phyloP scores from a whole-genome alignment of 208 protist genomes.

The Acanthamoeba castellanii region DNA sequence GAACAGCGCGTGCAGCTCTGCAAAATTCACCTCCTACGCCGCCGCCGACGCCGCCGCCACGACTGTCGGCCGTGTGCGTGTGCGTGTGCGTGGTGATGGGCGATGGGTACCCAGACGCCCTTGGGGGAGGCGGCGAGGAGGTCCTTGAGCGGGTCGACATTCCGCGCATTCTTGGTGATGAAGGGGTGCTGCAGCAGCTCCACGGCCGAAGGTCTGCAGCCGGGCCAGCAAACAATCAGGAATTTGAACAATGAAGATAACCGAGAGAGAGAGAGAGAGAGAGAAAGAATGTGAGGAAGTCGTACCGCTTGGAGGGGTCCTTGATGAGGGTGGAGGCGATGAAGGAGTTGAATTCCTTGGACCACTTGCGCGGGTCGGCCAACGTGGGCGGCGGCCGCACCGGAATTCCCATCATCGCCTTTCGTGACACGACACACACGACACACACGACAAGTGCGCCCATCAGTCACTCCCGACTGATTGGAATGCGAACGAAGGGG shows the following conservation, averaged over 20 bases:
- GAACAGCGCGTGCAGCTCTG: neutral
- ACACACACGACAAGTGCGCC: too few species aligned
- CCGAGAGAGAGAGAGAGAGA: neutral
- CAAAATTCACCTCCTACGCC: neutral
- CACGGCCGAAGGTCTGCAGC: neutral
- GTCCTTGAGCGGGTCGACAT: conserved; percentile 20
- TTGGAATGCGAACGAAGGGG: neutral
- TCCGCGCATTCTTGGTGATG: neutral
- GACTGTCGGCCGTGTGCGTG: neutral
- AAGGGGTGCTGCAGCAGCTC: conserved; percentile 52
- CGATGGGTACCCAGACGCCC: conserved; percentile 1
- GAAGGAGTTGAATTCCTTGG: conserved; percentile 68
- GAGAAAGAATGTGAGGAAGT: neutral
- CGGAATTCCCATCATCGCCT: conserved; percentile 59
- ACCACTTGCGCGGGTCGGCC: conserved; percentile 41
- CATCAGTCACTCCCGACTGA: too few species aligned
- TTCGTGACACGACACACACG: too few species aligned
- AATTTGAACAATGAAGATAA: neutral
- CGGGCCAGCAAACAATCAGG: neutral
- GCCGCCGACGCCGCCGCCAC: neutral
- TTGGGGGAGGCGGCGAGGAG: neutral
- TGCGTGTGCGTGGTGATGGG: neutral
- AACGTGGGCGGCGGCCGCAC: conserved; percentile 56
- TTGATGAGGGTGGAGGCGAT: conserved; percentile 57
- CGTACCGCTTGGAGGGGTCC: conserved; percentile 42